Evolutionary conservation across 352 stramenopile species (phyloP).

Genomic region (Phytophthora capsici): DNA sequence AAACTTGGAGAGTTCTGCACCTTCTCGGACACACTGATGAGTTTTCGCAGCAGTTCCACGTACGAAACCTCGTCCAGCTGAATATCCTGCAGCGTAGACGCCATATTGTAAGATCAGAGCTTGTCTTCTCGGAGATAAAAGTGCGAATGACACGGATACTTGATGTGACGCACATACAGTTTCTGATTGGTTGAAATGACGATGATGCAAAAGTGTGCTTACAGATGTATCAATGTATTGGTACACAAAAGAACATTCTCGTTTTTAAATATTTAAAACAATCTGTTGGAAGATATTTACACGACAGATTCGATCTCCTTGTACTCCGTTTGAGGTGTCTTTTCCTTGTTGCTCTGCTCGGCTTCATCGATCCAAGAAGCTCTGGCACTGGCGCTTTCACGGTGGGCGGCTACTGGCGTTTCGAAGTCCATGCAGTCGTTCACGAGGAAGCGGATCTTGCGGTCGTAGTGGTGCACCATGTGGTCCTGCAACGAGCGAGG

Average conservation of each 20-base stretch:
- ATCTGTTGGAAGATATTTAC: slow-evolving; percentile 12
- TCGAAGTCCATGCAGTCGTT: slow-evolving; percentile 64
- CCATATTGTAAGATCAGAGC: slow-evolving; percentile 6
- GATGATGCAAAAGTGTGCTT: neutral
- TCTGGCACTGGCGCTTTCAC: slow-evolving; percentile 22
- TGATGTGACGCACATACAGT: neutral
- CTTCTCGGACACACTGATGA: slow-evolving; percentile 47
- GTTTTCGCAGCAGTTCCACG: slow-evolving; percentile 68
- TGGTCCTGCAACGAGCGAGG: slow-evolving; percentile 69
- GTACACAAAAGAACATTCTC: slow-evolving; percentile 1
- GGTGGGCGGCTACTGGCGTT: slow-evolving; percentile 36
- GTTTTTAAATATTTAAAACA: slow-evolving; percentile 34
- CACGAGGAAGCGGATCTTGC: slow-evolving; percentile 66
- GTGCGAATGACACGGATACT: slow-evolving; percentile 20
- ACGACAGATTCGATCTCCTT: slow-evolving; percentile 48
- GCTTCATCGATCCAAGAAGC: slow-evolving; percentile 41
- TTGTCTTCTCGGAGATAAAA: slow-evolving; percentile 14
- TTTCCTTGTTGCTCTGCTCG: slow-evolving; percentile 11
- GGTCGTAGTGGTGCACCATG: slow-evolving; percentile 87
- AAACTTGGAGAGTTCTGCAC: slow-evolving; percentile 46
- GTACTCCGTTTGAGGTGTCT: slow-evolving; percentile 37
- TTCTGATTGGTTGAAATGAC: neutral
- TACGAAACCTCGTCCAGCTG: slow-evolving; percentile 80
- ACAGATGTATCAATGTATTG: neutral
- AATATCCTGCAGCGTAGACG: slow-evolving; percentile 45